phyloP scores from a whole-genome alignment of 2,329 filamentous ascomycete species.

The Whalleya microplaca region DNA sequence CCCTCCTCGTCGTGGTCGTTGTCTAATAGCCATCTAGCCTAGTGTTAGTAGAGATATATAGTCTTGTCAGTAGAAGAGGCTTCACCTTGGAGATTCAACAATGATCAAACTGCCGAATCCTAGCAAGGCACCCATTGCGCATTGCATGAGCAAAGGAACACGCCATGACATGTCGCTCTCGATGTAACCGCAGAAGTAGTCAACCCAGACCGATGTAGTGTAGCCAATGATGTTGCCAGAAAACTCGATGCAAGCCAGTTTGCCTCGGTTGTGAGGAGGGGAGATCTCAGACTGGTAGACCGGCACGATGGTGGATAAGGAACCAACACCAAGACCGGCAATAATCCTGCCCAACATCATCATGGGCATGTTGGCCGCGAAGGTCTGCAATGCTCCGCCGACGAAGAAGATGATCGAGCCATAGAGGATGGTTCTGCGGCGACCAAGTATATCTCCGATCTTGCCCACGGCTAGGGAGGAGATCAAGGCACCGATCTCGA shows the following conservation, averaged over 20 bases:
- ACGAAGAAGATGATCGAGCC: slow-evolving; percentile 86
- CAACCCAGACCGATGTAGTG: slow-evolving; percentile 95
- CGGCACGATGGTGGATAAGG: slow-evolving; percentile 88
- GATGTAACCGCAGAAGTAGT: slow-evolving; percentile 96
- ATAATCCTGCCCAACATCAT: slow-evolving; percentile 85
- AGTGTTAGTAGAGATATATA: slow-evolving; percentile 34
- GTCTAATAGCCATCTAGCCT: slow-evolving; percentile 85
- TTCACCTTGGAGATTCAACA: slow-evolving; percentile 89
- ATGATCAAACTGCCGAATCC: slow-evolving; percentile 88
- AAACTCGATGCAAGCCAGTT: slow-evolving; percentile 96
- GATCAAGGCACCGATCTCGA: slow-evolving; percentile 91
- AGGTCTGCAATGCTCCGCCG: slow-evolving; percentile 83
- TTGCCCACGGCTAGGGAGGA: slow-evolving; percentile 85
- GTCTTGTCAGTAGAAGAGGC: slow-evolving; percentile 4
- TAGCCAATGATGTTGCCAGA: slow-evolving; percentile 97
- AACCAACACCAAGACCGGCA: slow-evolving; percentile 84
- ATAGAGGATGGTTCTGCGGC: slow-evolving; percentile 88
- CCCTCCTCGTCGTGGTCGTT: slow-evolving; percentile 98
- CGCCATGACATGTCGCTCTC: slow-evolving; percentile 87
- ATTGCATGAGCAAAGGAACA: slow-evolving; percentile 87
- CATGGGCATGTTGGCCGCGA: slow-evolving; percentile 82
- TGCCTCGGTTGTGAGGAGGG: slow-evolving; percentile 92
- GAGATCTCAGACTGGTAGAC: slow-evolving; percentile 96
- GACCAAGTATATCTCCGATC: slow-evolving; percentile 88
- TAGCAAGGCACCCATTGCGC: slow-evolving; percentile 87